A percentile compares a stretch with the other conserved stretches of the same genome.
phyloP scores from a whole-genome alignment of 345 rosid species.

The Populus davidiana region DNA sequence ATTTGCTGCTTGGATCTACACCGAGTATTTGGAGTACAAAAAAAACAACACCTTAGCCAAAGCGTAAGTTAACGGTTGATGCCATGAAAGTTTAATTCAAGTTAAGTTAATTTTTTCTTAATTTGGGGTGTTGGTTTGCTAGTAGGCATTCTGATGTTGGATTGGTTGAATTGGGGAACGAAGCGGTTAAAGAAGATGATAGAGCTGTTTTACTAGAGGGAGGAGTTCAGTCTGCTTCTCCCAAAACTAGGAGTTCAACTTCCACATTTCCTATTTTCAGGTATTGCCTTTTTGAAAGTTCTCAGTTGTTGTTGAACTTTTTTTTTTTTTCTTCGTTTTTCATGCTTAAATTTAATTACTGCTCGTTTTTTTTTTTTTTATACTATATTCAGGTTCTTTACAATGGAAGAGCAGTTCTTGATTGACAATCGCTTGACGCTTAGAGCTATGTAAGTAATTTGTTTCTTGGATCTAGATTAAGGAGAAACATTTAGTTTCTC shows the following conservation, averaged over 20 bases:
- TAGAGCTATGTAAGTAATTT: conserved; percentile 74
- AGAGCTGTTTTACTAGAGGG: conserved; percentile 75
- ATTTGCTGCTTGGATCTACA: conserved; percentile 69
- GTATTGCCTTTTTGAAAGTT: conserved; percentile 24
- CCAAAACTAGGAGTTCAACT: conserved; percentile 47
- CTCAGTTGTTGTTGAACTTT: not conserved
- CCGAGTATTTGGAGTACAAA: conserved; percentile 68
- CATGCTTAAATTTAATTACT: not conserved
- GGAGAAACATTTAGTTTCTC: not conserved
- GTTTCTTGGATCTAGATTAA: conserved; percentile 4
- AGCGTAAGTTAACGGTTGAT: conserved; percentile 45
- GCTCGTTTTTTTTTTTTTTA: not conserved
- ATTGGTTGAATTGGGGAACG: conserved; percentile 62
- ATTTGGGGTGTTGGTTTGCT: not conserved
- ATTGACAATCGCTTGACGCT: conserved; percentile 71
- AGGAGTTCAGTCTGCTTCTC: conserved; percentile 82
- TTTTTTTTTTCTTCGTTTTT: not conserved
- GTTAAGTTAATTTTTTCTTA: not conserved
- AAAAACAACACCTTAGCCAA: conserved; percentile 47
- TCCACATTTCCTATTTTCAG: conserved; percentile 60
- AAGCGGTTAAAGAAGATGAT: conserved; percentile 67
- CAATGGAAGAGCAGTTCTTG: conserved; percentile 87
- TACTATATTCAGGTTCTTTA: conserved; percentile 50
- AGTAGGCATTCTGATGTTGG: conserved; percentile 81
- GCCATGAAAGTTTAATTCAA: too few relatives aligned